Percentiles rank a stretch among this genome's conserved stretches.
phyloP scores from a whole-genome alignment of 2,329 filamentous ascomycete species.

The Pseudocercospora vitis region DNA sequence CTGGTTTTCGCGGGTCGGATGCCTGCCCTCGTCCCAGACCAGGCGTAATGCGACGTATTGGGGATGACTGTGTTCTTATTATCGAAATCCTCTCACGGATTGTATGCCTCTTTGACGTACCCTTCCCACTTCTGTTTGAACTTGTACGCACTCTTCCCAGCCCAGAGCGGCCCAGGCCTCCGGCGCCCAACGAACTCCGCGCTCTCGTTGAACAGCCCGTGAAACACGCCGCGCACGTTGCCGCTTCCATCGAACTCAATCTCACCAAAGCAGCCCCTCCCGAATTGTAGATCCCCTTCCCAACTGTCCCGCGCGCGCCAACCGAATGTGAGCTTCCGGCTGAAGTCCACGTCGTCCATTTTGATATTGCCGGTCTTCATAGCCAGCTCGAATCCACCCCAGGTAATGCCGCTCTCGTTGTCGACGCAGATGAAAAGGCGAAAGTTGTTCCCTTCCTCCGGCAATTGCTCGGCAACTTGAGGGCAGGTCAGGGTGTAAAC shows the following conservation, averaged over 20 bases:
- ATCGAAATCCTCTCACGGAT: no score
- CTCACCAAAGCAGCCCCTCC: conserved; percentile 37
- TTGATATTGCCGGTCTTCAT: conserved; percentile 47
- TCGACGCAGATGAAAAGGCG: conserved; percentile 43
- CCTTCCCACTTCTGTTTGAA: conserved; percentile 34
- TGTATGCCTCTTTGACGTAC: conserved; percentile 34
- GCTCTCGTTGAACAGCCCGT: conserved; percentile 31
- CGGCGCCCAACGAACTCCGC: conserved; percentile 35
- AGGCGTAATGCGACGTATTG: no score
- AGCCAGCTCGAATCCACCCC: conserved; percentile 51
- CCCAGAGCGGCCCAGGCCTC: conserved; percentile 26
- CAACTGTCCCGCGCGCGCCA: conserved; percentile 39
- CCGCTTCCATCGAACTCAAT: conserved; percentile 33
- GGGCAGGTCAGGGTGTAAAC: conserved; percentile 44
- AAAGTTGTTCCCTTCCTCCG: conserved; percentile 31
- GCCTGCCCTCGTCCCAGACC: no score
- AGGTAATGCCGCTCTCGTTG: conserved; percentile 41
- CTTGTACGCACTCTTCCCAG: conserved; percentile 26
- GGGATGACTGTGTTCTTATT: no score
- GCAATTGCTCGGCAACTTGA: conserved; percentile 23
- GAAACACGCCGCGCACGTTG: conserved; percentile 29
- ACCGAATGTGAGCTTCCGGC: conserved; percentile 24
- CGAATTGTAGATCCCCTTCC: conserved; percentile 33
- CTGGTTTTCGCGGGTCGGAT: no score
- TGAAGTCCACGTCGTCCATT: conserved; percentile 35